Base-by-base conservation (phyloP, 2,329 filamentous ascomycete species). In the Stylonectria norvegica region DNA sequence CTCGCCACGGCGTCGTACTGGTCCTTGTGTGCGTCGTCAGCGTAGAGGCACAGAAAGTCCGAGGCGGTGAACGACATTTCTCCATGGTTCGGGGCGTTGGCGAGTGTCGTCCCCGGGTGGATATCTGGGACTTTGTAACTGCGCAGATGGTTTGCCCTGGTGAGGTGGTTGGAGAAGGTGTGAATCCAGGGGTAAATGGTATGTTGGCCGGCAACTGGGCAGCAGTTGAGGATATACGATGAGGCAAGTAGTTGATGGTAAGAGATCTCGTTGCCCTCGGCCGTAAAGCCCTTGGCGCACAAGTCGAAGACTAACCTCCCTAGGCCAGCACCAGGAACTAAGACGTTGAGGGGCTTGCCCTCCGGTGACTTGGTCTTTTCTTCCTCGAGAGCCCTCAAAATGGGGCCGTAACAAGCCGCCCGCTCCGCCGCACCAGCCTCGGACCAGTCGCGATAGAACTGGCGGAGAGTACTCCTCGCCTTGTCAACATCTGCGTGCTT, bases 361-460 rank as follows among this genome's bases (percentile, higher is more conserved):
- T 62, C 67, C 0, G 53, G 43, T 5, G 40, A 18, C 20, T 40
- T 52, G 5, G 42, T 43, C 42, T 59, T 66, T 60, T 81, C 76
- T 9, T 62, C 61, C 6, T 73, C 67, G 12, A 98, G 70, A 17
- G 81, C 82, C 14, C 64, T 59, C 43, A 94, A 66, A 5, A 97
- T 76, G 0, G 87, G 89, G 0, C 72, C 76, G 58, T 93, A 94
- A 58, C 85, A 89, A 3, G 80, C 79, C n/a, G 79, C 71, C 27
- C 93, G 74, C 69, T 98, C 94, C 0, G 64, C 60, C 3, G 69
- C 71, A 0, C 91, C 93, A 56, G 86, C 89, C 2, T 72, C 76
- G 17, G 87, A 89, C 93, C 94, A 98, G 63, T 98, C 93, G 12
- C 93, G 83, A 64, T 90, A 97, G 62, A 97, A 87, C 59, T 98